Percentiles rank a stretch among this genome's conserved stretches.
phyloP scores from a whole-genome alignment of 768 basidiomycete species.

The Omphalotus guepiniiformis region DNA sequence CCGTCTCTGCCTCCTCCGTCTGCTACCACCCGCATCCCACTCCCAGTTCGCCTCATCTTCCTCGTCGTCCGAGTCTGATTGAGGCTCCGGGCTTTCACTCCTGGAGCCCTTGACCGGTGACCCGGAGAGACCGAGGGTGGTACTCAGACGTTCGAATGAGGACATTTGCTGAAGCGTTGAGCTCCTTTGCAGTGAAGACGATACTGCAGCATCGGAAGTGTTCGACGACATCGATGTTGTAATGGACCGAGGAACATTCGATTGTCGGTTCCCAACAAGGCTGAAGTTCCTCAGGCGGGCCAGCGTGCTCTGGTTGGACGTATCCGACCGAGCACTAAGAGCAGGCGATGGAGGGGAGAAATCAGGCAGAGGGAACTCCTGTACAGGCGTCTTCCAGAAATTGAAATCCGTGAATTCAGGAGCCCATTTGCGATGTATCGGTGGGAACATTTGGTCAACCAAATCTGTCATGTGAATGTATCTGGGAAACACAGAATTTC shows the following conservation, averaged over 20 bases:
- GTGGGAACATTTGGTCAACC: constrained; percentile 99
- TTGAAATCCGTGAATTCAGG: constrained; percentile 97
- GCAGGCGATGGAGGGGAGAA: constrained; percentile 87
- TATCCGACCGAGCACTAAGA: constrained; percentile 89
- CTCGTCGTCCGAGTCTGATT: constrained; percentile 53
- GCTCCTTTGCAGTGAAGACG: constrained; percentile 23
- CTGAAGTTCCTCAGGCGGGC: constrained; percentile 76
- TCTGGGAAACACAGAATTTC: constrained; percentile 36
- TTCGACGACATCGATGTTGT: constrained; percentile 23
- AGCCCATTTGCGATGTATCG: constrained; percentile 83
- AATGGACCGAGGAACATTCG: constrained; percentile 17
- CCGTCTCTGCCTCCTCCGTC: constrained; percentile 40
- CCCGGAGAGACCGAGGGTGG: constrained; percentile 46
- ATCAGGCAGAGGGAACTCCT: constrained; percentile 76
- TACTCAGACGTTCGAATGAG: constrained; percentile 69
- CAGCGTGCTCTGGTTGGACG: constrained; percentile 65
- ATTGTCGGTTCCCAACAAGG: constrained; percentile 51
- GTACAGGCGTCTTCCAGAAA: constrained; percentile 85
- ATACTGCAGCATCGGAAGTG: constrained; percentile 21
- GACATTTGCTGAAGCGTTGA: constrained; percentile 65
- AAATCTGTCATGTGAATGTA: constrained; percentile 99
- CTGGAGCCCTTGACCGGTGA: constrained; percentile 13
- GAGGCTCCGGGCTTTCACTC: constrained; percentile 52
- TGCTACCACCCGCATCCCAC: constrained; percentile 32
- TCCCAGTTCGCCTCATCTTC: constrained; percentile 40